Base-by-base conservation (phyloP, 108 stramenopile genomes). In the Cyclostephanos invisitatus region DNA sequence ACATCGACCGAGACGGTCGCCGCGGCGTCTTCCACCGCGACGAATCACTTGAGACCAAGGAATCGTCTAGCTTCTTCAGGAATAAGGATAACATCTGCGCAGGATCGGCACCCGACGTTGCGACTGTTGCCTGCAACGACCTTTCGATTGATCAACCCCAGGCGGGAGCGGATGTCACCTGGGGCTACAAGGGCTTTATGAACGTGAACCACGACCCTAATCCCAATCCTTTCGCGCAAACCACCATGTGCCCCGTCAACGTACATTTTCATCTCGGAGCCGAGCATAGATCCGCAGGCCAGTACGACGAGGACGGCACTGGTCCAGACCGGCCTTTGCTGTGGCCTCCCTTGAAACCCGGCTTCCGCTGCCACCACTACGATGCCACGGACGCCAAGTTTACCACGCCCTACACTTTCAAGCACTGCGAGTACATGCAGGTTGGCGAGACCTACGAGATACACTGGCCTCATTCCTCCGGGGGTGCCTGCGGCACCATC, bases 181-280 rank as follows among this genome's bases (percentile, higher is more conserved):
- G 11, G 40, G 40, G 40, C 40, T 40, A 40, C 40, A 11, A 11
- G 3, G 40, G 40, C 40, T 1, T 11, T 11, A 8, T 40, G 10
- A 11, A 40, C 5, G 40, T 40, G 40, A 40, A 40, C 40, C 1
- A 8, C 7, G 40, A 40, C 10, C 40, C 40, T 11, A 3, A 40
- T 11, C 8, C 11, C 40, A 40, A 40, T 1, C 40, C 40, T 8
- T 40, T 11, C 40, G 8, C 10, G 40, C 40, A 38, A 29, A 37
- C 9, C 58, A 36, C n/a, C 35, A 59, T 59, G 58, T 59, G 58
- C 5, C 85, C 86, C 15, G 85, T 86, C 75, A 90, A 90, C 60
- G 85, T 87, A 37, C 89, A 89, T 48, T 89, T 86, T 86, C 86
- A 89, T 72, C 63, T 86, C 53, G 89, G 86, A 36, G 49, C 86